Evolutionary conservation across 208 protist genomes (phyloP), one percentile per base, ranked within the genome.

Genomic region (Acanthamoeba lenticulata): DNA sequence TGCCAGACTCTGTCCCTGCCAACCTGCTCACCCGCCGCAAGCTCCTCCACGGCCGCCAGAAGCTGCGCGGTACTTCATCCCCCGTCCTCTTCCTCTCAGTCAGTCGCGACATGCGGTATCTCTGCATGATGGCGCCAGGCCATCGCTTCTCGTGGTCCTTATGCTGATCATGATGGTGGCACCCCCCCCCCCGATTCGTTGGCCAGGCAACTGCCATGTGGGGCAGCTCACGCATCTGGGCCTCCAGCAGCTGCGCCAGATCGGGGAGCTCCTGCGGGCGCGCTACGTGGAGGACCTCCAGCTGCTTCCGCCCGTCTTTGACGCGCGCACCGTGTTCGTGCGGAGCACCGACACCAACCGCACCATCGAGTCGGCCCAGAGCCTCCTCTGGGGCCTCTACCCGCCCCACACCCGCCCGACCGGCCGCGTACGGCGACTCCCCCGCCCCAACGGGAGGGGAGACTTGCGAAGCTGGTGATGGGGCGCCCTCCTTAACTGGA

Each of bases 291-390:
- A 90, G 9, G 49, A 65, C 21, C 11, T 90, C 45, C 27, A 29
- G 19, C 9, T 90, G 49, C 52, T 90, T 42, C 52, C 81, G 19
- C 45, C 42, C 44, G 34, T 67, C 6, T 90, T 65, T n/a, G 34
- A 90, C 47, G 52, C 44, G 9, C 42, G 81, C 32, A 65, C 15
- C 19, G 32, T 90, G 2, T 90, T 67, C 34, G 47, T 90, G n/a
- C 81, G 81, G 21, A 65, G 45, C 81, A 90, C 81, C 9, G 81
- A 11, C 15, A 90, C 81, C 81, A 90, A 90, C n/a, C 81, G 81
- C 17, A 90, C 81, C 9, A 40, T 90, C 34, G 81, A 90, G 24
- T 90, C 81, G 2, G 81, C 81, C 4, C 81, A 90, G 81, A 90
- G 81, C 81, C 81, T 90, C 3, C 81, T 90, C 11, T 90, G 81